Evolutionary conservation across 1,284 basidiomycete genomes (phyloP), one percentile per base, ranked within the genome.

Genomic region (Cryptococcus sp.): DNA sequence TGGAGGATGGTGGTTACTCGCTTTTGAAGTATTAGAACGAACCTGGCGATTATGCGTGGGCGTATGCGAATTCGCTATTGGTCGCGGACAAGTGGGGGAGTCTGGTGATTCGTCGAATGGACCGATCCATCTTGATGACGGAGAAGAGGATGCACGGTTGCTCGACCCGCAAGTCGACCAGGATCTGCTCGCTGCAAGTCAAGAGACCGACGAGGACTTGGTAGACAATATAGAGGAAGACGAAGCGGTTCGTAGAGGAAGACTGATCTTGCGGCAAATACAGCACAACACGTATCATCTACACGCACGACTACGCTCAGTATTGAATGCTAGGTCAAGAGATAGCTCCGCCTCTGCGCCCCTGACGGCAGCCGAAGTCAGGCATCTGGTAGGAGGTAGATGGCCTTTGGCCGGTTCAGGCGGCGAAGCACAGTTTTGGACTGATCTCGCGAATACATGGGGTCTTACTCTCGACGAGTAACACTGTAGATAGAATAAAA

Each of bases 1-100:
- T 17, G 60, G 60, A 20, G 60, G 60, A 23, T 63, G 70, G 66
- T 77, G 75, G 75, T 56, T 77, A 16, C 34, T 74, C 19, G 65
- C 69, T 26, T 74, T 72, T 29, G 71, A 73, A 56, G 38, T 77
- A 23, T 51, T 72, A 16, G 68, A 70, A 50, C 52, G 63, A 19
- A 48, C 70, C 16, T 77, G 70, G 68, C 57, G 58, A 23, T 53
- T 77, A 2, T 77, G 75, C 59, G 63, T 68, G 5, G 75, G 75
- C 15, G 72, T 77, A 34, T 77, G 75, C 62, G 73, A 72, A 57
- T 77, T 71, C 52, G 75, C 75, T 2, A 55, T 74, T 1, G 75
- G 73, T 3, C 55, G 66, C 10, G 74, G 72, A 3, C 25, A 46
- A 5, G 59, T 67, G 2, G 65, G 59, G 0, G 55, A 57, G 8